Evolutionary conservation across 768 basidiomycete species (phyloP).

Genomic region (Gymnopilus dilepis): DNA sequence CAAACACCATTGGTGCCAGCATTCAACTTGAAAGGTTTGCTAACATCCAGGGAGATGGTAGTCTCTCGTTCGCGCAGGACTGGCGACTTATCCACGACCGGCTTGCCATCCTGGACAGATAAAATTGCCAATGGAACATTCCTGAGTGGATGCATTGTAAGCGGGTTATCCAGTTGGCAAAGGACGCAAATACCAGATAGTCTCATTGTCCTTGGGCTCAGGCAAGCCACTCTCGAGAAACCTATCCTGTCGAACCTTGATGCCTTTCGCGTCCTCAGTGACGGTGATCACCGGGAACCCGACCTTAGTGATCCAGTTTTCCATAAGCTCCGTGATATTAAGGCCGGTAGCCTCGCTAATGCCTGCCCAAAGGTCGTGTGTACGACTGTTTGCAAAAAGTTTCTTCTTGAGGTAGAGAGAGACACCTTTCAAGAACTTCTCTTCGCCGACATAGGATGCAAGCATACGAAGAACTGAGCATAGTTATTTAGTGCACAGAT

Average conservation of each 20-base stretch:
- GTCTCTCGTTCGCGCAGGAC: slow-evolving; percentile 74
- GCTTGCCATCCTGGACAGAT: slow-evolving; percentile 62
- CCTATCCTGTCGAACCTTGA: slow-evolving; percentile 86
- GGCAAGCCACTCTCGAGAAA: slow-evolving; percentile 88
- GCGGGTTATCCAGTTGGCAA: neutral
- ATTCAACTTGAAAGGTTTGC: slow-evolving; percentile 87
- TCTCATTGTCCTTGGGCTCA: slow-evolving; percentile 83
- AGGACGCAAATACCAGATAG: slow-evolving; percentile 66
- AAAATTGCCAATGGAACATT: slow-evolving; percentile 80
- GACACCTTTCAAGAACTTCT: slow-evolving; percentile 85
- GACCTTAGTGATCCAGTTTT: slow-evolving; percentile 87
- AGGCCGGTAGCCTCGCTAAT: slow-evolving; percentile 76
- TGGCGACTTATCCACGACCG: slow-evolving; percentile 60
- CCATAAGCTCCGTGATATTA: slow-evolving; percentile 83
- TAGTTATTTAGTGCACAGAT: neutral
- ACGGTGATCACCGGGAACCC: slow-evolving; percentile 94
- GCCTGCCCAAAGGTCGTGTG: slow-evolving; percentile 87
- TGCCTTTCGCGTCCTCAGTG: slow-evolving; percentile 71
- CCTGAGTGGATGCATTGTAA: slow-evolving; percentile 44
- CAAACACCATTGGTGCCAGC: slow-evolving; percentile 89
- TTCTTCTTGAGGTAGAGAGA: slow-evolving; percentile 91
- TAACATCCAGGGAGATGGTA: slow-evolving; percentile 73
- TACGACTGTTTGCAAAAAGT: slow-evolving; percentile 84
- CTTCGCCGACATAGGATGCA: slow-evolving; percentile 85
- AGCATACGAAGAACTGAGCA: slow-evolving; percentile 93